Evolutionary conservation across 495 filamentous ascomycete genomes (phyloP), one percentile per base, ranked within the genome.

Genomic region (Hyaloscypha finlandica): DNA sequence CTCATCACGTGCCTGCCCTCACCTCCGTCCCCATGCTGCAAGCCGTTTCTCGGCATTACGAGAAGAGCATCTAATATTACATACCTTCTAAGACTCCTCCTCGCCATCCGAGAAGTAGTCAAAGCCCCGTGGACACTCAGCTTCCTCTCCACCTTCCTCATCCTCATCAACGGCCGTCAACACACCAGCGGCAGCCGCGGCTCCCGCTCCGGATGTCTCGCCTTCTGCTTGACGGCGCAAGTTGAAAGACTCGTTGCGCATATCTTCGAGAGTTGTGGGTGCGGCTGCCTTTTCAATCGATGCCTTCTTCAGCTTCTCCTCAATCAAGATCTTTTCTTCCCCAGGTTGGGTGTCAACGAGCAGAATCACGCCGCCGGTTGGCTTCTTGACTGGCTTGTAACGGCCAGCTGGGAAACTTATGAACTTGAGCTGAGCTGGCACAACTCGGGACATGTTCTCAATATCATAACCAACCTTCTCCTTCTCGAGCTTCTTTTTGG

Each of bases 391-490:
- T 33, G 96, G 94, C 83, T 91, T 90, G 76, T 97, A 98, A 64
- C 96, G 87, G 16, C 87, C 87, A 25, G 89, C 87, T 69, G 90
- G 86, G 84, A 98, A 97, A 74, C 86, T 96, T 74, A 98, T 93
- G 75, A 92, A 97, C 78, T 94, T 97, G 72, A 97, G 84, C 81
- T 99, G 96, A 63, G 87, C 89, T 1, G 94, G 96, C 25, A 99
- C 84, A 35, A 98, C 94, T 64, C 96, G 84, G 37, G 91, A 94
- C 93, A 99, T 93, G 81, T 99, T 99, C 74, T 96, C 92, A 63
- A 98, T 81, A 68, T 96, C 92, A 74, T 95, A 98, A 58, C 96
- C 95, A 56, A 96, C 87, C 84, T 96, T 97, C 79, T 99, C 95
- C 80, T 95, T 96, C 80, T 98, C 96, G 8, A 83, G 81, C 82